A percentile compares a stretch with the other conserved stretches of the same genome.
These are phyloP conservation scores for Aspergillus sclerotialis DNA, from an alignment of 2,329 filamentous ascomycete species.

Conservation along the genomic window DNA sequence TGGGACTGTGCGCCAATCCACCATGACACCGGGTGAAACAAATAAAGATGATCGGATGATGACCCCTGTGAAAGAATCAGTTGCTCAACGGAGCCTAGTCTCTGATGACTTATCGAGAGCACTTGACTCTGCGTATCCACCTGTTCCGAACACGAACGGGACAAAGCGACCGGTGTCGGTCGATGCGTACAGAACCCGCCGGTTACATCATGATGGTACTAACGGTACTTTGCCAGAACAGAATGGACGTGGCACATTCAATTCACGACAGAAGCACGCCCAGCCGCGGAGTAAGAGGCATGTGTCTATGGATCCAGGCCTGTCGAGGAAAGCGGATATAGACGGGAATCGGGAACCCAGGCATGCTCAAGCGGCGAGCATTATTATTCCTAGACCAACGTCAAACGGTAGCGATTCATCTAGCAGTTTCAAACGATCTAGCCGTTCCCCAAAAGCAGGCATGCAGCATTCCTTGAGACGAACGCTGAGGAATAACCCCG, in stretches of 20 bases:
- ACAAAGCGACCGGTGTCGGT: conserved; percentile 14
- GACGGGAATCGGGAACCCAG: conserved; percentile 1
- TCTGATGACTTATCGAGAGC: conserved; percentile 9
- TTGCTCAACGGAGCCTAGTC: conserved; percentile 11
- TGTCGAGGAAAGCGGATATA: conserved; percentile 10
- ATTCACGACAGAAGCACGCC: background rate
- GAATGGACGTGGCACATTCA: conserved; percentile 4
- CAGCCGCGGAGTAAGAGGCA: conserved; percentile 13
- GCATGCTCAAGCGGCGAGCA: conserved; percentile 5
- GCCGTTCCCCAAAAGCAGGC: conserved; percentile 41
- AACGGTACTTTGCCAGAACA: conserved; percentile 3
- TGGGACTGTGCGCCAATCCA: background rate
- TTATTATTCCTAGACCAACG: conserved; percentile 43
- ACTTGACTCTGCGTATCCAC: conserved; percentile 13
- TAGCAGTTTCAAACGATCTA: conserved; percentile 72
- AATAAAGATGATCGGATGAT: conserved; percentile 14
- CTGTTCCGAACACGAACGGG: conserved; percentile 2
- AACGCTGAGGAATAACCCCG: conserved; percentile 59
- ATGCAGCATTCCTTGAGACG: conserved; percentile 57
- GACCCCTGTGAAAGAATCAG: conserved; percentile 13
- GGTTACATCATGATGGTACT: conserved; percentile 5
- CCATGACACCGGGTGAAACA: conserved; percentile 8
- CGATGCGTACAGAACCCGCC: conserved; percentile 10
- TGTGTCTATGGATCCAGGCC: conserved; percentile 15
- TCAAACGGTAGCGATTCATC: conserved; percentile 61